These are phyloP conservation scores for Stenogyne calaminthoides DNA, from an alignment of 305 asterid species.

Conservation along the genomic window DNA sequence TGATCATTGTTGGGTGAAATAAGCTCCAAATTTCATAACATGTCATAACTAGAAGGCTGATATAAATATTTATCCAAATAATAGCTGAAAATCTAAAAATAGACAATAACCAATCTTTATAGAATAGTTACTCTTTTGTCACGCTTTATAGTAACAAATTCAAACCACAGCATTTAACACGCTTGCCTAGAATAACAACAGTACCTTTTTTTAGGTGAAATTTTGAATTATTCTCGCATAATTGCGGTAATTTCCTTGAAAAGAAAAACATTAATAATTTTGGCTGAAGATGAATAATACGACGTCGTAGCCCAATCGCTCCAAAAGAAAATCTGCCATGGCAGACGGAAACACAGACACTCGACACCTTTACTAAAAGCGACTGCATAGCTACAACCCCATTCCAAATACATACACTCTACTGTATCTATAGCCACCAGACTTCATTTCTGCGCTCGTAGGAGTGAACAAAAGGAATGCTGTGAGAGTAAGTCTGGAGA, in stretches of 20 bases:
- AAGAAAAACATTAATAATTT: neutral
- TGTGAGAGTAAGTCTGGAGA: neutral
- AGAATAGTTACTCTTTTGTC: no score
- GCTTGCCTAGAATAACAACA: no score
- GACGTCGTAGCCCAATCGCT: conserved; percentile 9
- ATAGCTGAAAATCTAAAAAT: neutral
- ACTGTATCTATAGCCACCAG: neutral
- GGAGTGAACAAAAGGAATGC: conserved; percentile 8
- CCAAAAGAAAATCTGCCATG: neutral
- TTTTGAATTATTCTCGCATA: no score
- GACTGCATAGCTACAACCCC: conserved; percentile 39
- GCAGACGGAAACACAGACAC: conserved; percentile 28
- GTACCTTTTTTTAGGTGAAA: no score
- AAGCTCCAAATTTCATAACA: no score
- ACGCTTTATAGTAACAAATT: no score
- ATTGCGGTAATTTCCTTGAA: no score
- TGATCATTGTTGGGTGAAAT: no score
- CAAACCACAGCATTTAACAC: no score
- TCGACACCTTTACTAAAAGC: conserved; percentile 32
- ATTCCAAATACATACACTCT: conserved; percentile 1
- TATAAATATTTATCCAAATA: no score
- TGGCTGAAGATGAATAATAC: neutral
- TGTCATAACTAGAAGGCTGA: no score
- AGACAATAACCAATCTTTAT: no score
- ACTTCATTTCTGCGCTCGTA: neutral